phyloP scores from a whole-genome alignment of 257 asterid genomes.

The Przewalskia tangutica region DNA sequence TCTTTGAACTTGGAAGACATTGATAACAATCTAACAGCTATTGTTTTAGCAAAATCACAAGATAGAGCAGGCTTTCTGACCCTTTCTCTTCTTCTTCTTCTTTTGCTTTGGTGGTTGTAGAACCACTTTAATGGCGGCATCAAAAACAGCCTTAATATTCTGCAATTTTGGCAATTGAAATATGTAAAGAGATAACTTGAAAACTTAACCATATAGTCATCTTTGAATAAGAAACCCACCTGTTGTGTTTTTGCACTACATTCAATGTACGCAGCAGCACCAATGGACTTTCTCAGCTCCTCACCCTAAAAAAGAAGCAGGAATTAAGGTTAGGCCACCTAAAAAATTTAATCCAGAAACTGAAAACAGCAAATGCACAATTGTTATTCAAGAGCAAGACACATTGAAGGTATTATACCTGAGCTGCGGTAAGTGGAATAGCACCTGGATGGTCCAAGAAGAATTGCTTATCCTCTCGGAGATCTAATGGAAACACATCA shows the following conservation, averaged over 20 bases:
- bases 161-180: slow-evolving; percentile 20
- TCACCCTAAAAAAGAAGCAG: slow-evolving; percentile 49
- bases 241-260: slow-evolving; percentile 84
- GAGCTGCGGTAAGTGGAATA: slow-evolving; percentile 48
- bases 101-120: slow-evolving; percentile 68
- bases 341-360: background rate
- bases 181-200: background rate
- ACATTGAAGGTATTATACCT: slow-evolving; percentile 27
- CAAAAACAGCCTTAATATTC: slow-evolving; percentile 75
- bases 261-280: slow-evolving; percentile 73
- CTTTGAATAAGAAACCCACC: slow-evolving; percentile 23
- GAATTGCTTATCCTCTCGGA: slow-evolving; percentile 71
- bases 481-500: slow-evolving; percentile 38
- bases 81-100: slow-evolving; percentile 74
- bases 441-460: slow-evolving; percentile 71
- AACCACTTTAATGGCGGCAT: slow-evolving; percentile 75
- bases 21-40: background rate
- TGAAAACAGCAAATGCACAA: background rate
- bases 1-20: background rate
- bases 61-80: slow-evolving; percentile 52
- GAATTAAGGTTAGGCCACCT: slow-evolving; percentile 2
- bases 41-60: slow-evolving; percentile 19
- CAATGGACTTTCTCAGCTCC: slow-evolving; percentile 70
- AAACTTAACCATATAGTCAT: background rate
- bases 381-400: background rate